phyloP scores from a whole-genome alignment of 2,329 filamentous ascomycete genomes.

The Fusarium nisikadoi region DNA sequence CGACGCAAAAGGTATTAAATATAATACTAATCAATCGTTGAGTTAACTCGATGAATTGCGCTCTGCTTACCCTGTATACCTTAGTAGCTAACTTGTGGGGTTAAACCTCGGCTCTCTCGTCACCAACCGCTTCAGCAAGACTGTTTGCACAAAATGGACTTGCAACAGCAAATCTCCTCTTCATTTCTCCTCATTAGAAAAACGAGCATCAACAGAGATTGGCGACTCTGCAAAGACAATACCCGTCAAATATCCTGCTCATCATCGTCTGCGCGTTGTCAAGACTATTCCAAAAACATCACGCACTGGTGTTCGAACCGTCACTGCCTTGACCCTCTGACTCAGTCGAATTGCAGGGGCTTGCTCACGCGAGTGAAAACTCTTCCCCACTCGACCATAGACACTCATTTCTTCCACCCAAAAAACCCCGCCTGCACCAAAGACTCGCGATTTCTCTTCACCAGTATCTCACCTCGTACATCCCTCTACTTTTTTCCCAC shows the following conservation, averaged over 20 bases:
- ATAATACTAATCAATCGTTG: no score
- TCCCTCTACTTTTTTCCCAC: neutral
- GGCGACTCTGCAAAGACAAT: neutral
- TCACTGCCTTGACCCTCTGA: slow-evolving; percentile 37
- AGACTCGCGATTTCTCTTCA: slow-evolving; percentile 39
- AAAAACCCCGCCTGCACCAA: slow-evolving; percentile 38
- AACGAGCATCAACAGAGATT: neutral
- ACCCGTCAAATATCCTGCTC: neutral
- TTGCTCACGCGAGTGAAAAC: slow-evolving; percentile 20
- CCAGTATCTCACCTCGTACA: slow-evolving; percentile 35
- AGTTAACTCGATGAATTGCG: neutral
- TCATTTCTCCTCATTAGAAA: neutral
- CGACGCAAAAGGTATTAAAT: neutral
- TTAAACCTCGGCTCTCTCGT: slow-evolving; percentile 3
- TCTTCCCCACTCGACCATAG: slow-evolving; percentile 49
- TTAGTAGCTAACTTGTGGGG: neutral
- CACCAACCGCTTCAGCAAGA: neutral
- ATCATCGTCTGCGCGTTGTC: accelerated
- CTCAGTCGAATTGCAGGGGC: slow-evolving; percentile 23
- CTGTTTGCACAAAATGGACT: neutral
- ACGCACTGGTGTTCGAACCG: slow-evolving; percentile 41
- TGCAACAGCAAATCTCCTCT: neutral
- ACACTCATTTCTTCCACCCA: slow-evolving; percentile 14
- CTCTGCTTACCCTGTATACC: neutral
- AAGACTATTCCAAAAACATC: slow-evolving; percentile 21